Conservation (phyloP, 805 yeast genomes). For the Tetrapisispora namnaoensis region DNA sequence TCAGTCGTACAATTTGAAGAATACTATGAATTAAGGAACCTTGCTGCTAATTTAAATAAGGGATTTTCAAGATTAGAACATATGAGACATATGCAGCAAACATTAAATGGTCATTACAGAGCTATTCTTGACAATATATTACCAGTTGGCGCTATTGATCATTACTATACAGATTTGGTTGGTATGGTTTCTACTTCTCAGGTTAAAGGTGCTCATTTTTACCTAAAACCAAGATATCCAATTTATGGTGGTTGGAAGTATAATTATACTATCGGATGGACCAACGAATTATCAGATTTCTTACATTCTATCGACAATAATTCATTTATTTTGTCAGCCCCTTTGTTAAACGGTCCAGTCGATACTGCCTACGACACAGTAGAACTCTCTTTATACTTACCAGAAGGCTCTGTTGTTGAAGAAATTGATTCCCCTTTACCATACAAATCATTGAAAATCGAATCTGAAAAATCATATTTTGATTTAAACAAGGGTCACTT, state of each 20-base stretch:
- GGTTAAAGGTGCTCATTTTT: constrained; percentile 31
- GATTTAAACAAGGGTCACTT: constrained; percentile 75
- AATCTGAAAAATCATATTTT: constrained; percentile 46
- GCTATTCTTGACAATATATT: constrained; percentile 51
- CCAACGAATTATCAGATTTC: constrained; percentile 44
- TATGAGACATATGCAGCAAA: constrained; percentile 36
- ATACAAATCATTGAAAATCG: constrained; percentile 14
- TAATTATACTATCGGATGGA: constrained; percentile 95
- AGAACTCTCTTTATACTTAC: constrained; percentile 56
- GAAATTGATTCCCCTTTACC: constrained; percentile 49
- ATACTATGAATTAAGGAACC: constrained; percentile 68
- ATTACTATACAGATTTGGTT: constrained; percentile 78
- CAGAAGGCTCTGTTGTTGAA: constrained; percentile 68
- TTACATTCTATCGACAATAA: constrained; percentile 36
- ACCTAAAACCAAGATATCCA: constrained; percentile 84
- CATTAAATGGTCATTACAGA: constrained; percentile 39
- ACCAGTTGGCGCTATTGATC: constrained; percentile 44
- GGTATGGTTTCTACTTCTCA: constrained; percentile 84
- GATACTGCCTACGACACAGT: constrained; percentile 62
- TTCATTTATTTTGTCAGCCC: constrained; percentile 52
- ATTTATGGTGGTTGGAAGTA: constrained; percentile 93
- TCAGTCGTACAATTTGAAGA: constrained; percentile 68
- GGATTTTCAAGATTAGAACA: constrained; percentile 80
- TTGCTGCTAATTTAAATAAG: constrained; percentile 54
- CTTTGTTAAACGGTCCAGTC: constrained; percentile 60